Evolutionary conservation across 257 asterid species (phyloP).

Genomic region (Rubia yunnanensis): DNA sequence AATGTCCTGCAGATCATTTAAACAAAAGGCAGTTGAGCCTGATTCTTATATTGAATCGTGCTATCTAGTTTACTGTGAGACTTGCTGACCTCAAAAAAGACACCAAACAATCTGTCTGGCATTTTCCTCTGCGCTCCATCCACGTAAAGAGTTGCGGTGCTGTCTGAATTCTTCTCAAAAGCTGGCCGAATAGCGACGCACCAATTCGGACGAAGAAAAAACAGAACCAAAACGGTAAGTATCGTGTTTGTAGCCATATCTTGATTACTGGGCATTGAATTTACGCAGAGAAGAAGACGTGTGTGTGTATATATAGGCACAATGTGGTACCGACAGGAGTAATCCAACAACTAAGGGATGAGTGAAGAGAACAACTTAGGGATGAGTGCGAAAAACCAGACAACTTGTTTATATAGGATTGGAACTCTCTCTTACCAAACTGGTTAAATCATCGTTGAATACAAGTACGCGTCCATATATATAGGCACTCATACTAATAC

Average conservation of each 20-base stretch:
- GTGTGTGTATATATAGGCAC: background rate
- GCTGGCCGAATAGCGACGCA: background rate
- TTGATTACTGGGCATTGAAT: background rate
- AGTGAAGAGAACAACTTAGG: background rate
- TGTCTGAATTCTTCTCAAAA: background rate
- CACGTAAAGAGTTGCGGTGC: background rate
- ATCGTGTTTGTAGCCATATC: background rate
- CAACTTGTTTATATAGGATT: background rate
- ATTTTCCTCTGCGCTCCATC: conserved; percentile 1
- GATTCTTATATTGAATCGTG: too few species aligned
- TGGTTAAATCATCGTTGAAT: background rate
- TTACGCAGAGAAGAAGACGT: background rate
- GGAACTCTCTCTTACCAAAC: background rate
- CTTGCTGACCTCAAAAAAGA: background rate
- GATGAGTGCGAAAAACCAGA: background rate
- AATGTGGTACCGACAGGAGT: background rate
- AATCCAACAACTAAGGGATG: background rate
- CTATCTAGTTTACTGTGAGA: too few species aligned
- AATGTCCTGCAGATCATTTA: background rate
- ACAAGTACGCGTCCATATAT: background rate
- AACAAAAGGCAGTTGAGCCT: too few species aligned
- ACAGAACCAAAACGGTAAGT: background rate
- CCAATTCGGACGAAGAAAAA: background rate
- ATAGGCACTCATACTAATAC: background rate
- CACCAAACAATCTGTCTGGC: background rate